A percentile compares a stretch with the other conserved stretches of the same genome.
These are phyloP conservation scores for Parafenestella ontariensis DNA, from an alignment of 2,329 filamentous ascomycete genomes.

Conservation along the genomic window DNA sequence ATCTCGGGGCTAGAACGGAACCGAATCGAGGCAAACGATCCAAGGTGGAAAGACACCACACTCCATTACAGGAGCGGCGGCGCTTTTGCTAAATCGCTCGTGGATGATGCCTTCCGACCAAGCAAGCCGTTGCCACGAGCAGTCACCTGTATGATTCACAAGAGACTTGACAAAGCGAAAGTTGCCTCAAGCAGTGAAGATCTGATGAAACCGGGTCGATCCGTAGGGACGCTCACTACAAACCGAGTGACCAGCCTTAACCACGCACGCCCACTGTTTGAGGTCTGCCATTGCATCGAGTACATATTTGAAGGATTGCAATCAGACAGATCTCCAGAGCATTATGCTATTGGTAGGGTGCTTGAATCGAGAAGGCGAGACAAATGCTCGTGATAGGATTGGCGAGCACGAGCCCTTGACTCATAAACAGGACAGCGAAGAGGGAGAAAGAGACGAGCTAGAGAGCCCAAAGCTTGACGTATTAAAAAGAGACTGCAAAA, in stretches of 20 bases:
- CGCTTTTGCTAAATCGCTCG: background rate
- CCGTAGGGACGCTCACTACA: background rate
- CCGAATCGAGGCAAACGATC: background rate
- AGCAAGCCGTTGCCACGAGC: background rate
- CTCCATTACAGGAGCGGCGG: background rate
- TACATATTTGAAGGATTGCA: background rate
- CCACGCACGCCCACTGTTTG: background rate
- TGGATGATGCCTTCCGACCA: background rate
- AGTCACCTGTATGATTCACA: background rate
- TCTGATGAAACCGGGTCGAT: background rate
- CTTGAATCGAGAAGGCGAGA: background rate
- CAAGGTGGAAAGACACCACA: background rate
- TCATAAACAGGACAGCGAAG: background rate
- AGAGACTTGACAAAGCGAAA: background rate
- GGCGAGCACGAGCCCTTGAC: background rate
- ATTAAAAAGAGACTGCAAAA: background rate
- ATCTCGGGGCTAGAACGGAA: constrained; percentile 1
- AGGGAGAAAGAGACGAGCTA: background rate
- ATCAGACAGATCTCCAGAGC: background rate
- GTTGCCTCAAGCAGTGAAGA: background rate
- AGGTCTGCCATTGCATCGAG: too few relatives aligned
- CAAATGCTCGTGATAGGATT: too few relatives aligned
- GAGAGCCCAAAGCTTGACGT: background rate
- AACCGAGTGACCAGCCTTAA: background rate
- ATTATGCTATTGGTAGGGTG: background rate